phyloP scores from a whole-genome alignment of 1,284 basidiomycete species.

The Paramarasmius palmivorus region DNA sequence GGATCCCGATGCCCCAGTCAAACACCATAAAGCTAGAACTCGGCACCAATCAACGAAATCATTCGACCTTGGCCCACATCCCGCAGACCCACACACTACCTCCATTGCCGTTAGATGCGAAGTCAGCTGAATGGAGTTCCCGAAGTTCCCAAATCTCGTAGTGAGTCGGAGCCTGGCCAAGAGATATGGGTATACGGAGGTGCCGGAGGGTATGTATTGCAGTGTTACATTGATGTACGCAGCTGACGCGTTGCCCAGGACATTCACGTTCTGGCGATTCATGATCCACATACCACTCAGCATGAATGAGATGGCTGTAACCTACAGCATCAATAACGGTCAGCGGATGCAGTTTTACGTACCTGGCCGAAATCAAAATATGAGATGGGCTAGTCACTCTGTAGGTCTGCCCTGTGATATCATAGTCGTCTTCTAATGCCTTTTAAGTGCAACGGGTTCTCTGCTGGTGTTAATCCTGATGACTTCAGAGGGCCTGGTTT shows the following conservation, averaged over 20 bases:
- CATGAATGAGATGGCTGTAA: slow-evolving; percentile 73
- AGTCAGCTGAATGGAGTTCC: slow-evolving; percentile 16
- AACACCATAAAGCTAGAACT: slow-evolving; percentile 16
- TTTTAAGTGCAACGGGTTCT: slow-evolving; percentile 78
- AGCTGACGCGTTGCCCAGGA: slow-evolving; percentile 39
- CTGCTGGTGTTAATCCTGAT: slow-evolving; percentile 76
- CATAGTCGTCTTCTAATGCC: neutral
- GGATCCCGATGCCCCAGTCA: slow-evolving; percentile 53
- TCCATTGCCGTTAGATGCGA: slow-evolving; percentile 29
- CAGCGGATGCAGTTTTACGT: slow-evolving; percentile 82
- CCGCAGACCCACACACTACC: slow-evolving; percentile 65
- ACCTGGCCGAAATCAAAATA: slow-evolving; percentile 81
- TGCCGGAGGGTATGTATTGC: slow-evolving; percentile 52
- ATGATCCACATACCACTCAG: slow-evolving; percentile 82
- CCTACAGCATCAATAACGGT: slow-evolving; percentile 80
- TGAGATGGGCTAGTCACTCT: slow-evolving; percentile 89
- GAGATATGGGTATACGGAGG: slow-evolving; percentile 83
- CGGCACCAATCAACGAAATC: slow-evolving; percentile 29
- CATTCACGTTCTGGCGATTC: slow-evolving; percentile 95
- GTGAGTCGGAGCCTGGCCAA: slow-evolving; percentile 57
- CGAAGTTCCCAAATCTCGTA: slow-evolving; percentile 33
- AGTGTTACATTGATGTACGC: neutral
- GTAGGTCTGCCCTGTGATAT: slow-evolving; percentile 39
- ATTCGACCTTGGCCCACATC: slow-evolving; percentile 67
- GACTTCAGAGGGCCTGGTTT: slow-evolving; percentile 77